Evolutionary conservation across 177 flowering plant species (phyloP).

Genomic region (Vitis hybrid): DNA sequence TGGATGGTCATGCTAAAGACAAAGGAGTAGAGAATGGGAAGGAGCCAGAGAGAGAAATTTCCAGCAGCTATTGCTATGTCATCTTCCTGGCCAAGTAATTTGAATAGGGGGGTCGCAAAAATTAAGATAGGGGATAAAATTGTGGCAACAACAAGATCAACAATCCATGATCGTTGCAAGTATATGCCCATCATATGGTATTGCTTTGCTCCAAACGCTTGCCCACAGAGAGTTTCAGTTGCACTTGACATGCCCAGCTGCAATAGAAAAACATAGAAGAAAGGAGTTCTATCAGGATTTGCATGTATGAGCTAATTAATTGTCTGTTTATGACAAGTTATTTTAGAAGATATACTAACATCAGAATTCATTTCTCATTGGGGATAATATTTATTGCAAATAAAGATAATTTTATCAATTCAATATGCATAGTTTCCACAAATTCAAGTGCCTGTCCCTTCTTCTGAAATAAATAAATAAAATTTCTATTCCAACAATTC

Average conservation of each 20-base stretch:
- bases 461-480: no score
- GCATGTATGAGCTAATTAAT: no score
- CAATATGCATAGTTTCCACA: no score
- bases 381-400: no score
- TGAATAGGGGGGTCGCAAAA: conserved; percentile 25
- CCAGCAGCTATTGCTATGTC: conserved; percentile 37
- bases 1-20: conserved; percentile 33
- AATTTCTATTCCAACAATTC: no score
- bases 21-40: conserved; percentile 28
- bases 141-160: conserved; percentile 20
- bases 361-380: no score
- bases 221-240: conserved; percentile 49
- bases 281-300: no score
- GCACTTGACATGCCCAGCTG: conserved; percentile 55
- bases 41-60: conserved; percentile 37
- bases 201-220: conserved; percentile 49
- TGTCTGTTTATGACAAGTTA: no score
- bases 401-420: no score
- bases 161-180: conserved; percentile 43
- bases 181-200: conserved; percentile 47
- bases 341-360: no score
- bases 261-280: neutral
- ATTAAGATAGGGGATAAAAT: conserved; percentile 27
- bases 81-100: conserved; percentile 25
- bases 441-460: no score